Evolutionary conservation across 2,329 filamentous ascomycete genomes (phyloP), one percentile per base, ranked within the genome.

Genomic region (Fusarium caatingaense): DNA sequence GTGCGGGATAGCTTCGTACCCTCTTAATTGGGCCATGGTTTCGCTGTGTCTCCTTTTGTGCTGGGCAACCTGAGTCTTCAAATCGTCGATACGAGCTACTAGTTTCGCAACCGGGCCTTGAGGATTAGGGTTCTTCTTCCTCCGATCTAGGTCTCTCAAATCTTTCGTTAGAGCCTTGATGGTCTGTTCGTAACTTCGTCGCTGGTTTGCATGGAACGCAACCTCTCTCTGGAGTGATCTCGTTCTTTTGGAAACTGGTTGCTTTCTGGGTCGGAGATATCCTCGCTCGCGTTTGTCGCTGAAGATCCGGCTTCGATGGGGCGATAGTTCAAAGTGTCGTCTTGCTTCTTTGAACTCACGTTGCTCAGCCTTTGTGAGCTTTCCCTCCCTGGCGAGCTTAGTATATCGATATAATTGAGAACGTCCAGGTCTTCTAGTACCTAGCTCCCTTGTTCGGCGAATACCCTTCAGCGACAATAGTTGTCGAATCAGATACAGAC

Each of bases 401-500:
- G 69, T 73, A 56, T 78, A 80, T 54, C 75, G 72, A 68, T 76
- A 76, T 25, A 81, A 74, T 59, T 81, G 79, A 13, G 77, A 57
- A 25, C 72, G 72, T 34, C 78, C 79, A 11, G 80, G 79, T 41
- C 75, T 72, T 61, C 75, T 74, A 21, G 75, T 79, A 41, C 75
- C 76, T 30, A 73, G 68, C 56, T 77, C 72, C 46, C 74, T 69
- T 45, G 56, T 72, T 30, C 74, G 76, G 27, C 72, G 66, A 32
- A 81, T 72, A 16, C 77, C 76, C 11, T 77, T 65, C 18, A 78
- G 70, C 12, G 60, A 68, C 61, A 78, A 79, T 16, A 82, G 63
- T 47, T 82, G 79, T 15, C 79, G 76, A 28, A 81, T 76, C 40
- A 83, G 72, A 57, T 83, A 83, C 28, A 83, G 75, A 63, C 81